Percentiles rank a stretch among this genome's conserved stretches.
These are phyloP conservation scores for Hypoxylon crocopeplum DNA, from an alignment of 495 filamentous ascomycete genomes.

Conservation along the genomic window DNA sequence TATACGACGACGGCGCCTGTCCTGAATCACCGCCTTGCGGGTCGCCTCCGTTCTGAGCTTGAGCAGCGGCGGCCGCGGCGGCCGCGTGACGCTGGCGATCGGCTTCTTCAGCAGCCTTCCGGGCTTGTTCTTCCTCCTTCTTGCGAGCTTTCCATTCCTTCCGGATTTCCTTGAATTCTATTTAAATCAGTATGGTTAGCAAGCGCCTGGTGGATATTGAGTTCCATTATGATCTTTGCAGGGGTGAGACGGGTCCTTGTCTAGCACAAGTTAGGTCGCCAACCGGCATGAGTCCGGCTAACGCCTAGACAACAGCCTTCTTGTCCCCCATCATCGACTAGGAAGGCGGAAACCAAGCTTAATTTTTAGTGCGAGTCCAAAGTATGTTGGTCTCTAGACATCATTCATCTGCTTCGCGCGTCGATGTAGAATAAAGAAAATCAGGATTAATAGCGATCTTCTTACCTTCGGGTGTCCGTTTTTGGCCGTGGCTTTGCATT, in stretches of 20 bases:
- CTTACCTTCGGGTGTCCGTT: constrained; percentile 96
- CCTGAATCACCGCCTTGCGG: constrained; percentile 49
- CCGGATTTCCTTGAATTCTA: constrained; percentile 99
- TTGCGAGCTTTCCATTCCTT: constrained; percentile 99
- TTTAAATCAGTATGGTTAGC: constrained; percentile 20
- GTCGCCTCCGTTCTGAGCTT: constrained; percentile 44
- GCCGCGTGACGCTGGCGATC: constrained; percentile 70
- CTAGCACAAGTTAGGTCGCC: constrained; percentile 19
- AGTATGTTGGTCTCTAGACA: background rate
- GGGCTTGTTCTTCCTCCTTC: constrained; percentile 93
- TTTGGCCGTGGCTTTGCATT: constrained; percentile 93
- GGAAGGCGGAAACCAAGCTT: constrained; percentile 1
- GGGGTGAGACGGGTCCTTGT: constrained; percentile 4
- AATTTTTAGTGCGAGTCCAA: background rate
- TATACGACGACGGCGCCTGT: constrained; percentile 67
- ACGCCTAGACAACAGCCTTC: constrained; percentile 8
- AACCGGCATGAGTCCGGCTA: constrained; percentile 12
- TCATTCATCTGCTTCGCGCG: background rate
- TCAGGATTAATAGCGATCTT: constrained; percentile 3
- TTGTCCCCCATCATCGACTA: constrained; percentile 1
- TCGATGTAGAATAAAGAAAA: background rate
- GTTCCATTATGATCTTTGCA: background rate
- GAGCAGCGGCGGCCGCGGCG: constrained; percentile 56
- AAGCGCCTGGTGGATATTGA: background rate
- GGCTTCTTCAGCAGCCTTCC: constrained; percentile 91